Conservation (phyloP, 2,329 filamentous ascomycete genomes). For the Monosporascus sp. region DNA sequence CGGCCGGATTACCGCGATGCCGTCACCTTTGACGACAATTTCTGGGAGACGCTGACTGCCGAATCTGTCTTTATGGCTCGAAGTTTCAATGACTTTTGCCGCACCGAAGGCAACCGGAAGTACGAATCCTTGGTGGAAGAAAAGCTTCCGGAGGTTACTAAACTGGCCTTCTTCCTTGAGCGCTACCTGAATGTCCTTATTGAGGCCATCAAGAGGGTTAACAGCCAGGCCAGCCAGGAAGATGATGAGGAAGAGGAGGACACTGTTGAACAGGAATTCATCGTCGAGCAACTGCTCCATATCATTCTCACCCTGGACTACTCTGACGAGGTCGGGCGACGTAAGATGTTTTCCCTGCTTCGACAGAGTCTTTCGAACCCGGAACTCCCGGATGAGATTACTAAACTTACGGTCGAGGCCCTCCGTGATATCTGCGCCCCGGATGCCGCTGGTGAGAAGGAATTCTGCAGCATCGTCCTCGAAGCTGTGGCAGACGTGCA, state of each 20-base stretch:
- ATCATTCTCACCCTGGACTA: slow-evolving; percentile 92
- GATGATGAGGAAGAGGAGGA: slow-evolving; percentile 70
- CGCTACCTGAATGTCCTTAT: slow-evolving; percentile 68
- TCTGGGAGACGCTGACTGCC: slow-evolving; percentile 76
- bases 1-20: slow-evolving; percentile 75
- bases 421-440: slow-evolving; percentile 78
- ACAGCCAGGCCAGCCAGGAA: slow-evolving; percentile 49
- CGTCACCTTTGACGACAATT: slow-evolving; percentile 65
- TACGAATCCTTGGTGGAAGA: slow-evolving; percentile 76
- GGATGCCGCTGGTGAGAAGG: slow-evolving; percentile 67
- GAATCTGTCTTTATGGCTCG: slow-evolving; percentile 87
- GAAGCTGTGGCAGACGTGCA: slow-evolving; percentile 96
- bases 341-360: slow-evolving; percentile 92
- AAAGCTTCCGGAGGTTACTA: slow-evolving; percentile 91
- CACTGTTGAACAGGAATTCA: slow-evolving; percentile 86
- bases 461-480: slow-evolving; percentile 79
- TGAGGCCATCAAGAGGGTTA: slow-evolving; percentile 54
- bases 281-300: slow-evolving; percentile 90
- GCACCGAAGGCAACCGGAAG: slow-evolving; percentile 65
- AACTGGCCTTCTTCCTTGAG: slow-evolving; percentile 80
- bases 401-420: slow-evolving; percentile 78
- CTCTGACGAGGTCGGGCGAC: slow-evolving; percentile 89
- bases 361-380: slow-evolving; percentile 80
- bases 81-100: slow-evolving; percentile 92
- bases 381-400: slow-evolving; percentile 86